Base-by-base conservation (phyloP, 768 basidiomycete genomes). In the Lactarius vividus region DNA sequence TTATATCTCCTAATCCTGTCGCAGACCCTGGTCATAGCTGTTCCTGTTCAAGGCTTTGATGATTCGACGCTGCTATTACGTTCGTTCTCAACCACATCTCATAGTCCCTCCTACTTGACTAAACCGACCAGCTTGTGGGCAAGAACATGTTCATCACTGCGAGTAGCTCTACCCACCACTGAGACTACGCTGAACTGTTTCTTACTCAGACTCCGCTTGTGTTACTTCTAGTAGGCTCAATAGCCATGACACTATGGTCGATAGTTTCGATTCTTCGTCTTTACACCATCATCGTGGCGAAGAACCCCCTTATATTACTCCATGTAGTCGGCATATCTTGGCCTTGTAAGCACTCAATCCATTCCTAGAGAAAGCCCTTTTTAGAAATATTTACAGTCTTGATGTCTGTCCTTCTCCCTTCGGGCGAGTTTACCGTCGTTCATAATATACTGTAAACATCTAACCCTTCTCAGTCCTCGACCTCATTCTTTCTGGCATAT, bases 61-160 rank as follows among this genome's bases (percentile, higher is more conserved):
- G 65, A 53, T 66, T n/a, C 52, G 31, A 40, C 65, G 65, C 6
- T 66, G 65, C 28, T 62, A 66, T 59, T 10, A 66, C 55, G 65
- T 66, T 39, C 33, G 65, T 62, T 26, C 31, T 54, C 9, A 13
- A 35, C 23, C 16, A 23, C 23, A 26, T 54, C 18, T 13, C 33
- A 18, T 15, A 20, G 23, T 13, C 1, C 15, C 15, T 16, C 15
- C 13, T 2, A 42, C 46, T 42, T 62, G 31, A 66, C 26, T 39
- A 13, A 10, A 44, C 2, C 7, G 16, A 35, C 23, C 23, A 66
- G 65, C 49, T 62, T 9, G 57, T 66, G 4, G 40, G 40, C 35
- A 23, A 37, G 57, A 66, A 61, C 42, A 28, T 42, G 29, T 42
- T 49, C 20, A 42, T 62, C n/a, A 61, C 42, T 13, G 65, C 53